phyloP scores from a whole-genome alignment of 2,329 filamentous ascomycete species.

The Thyridium curvatum region DNA sequence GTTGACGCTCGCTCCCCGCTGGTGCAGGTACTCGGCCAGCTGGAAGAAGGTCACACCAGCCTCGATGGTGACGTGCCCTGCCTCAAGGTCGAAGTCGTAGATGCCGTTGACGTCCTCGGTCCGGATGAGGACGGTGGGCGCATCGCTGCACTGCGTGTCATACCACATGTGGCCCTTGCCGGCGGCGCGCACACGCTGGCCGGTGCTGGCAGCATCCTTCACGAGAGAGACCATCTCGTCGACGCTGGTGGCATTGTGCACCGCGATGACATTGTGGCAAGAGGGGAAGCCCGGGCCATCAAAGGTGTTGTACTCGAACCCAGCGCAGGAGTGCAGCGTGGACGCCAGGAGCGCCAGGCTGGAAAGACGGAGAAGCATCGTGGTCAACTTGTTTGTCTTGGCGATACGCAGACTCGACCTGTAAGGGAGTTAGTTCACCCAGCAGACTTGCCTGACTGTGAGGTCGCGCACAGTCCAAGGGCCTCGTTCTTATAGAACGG shows the following conservation, averaged over 20 bases:
- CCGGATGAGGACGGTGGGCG: constrained; percentile 41
- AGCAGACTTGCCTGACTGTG: no score
- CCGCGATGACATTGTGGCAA: constrained; percentile 36
- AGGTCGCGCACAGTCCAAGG: no score
- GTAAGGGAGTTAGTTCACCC: no score
- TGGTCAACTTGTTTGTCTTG: no score
- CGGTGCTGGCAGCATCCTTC: constrained; percentile 27
- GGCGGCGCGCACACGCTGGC: constrained; percentile 36
- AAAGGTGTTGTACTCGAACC: constrained; percentile 38
- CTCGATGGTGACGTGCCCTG: constrained; percentile 40
- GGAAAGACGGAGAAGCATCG: no score
- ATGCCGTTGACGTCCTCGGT: constrained; percentile 58
- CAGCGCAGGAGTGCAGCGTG: neutral
- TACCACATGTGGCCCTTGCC: constrained; percentile 49
- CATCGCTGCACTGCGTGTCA: constrained; percentile 46
- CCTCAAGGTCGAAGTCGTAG: constrained; percentile 33
- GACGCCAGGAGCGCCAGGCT: no score
- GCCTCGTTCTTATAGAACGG: no score
- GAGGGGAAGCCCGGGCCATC: constrained; percentile 41
- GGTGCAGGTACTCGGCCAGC: constrained; percentile 42
- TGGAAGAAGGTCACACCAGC: constrained; percentile 46
- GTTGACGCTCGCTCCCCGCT: constrained; percentile 36
- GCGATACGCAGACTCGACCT: no score
- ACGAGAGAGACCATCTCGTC: constrained; percentile 33
- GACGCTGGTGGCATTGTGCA: constrained; percentile 37